Conservation (phyloP, 345 rosid genomes). For the Gossypium bickii region DNA sequence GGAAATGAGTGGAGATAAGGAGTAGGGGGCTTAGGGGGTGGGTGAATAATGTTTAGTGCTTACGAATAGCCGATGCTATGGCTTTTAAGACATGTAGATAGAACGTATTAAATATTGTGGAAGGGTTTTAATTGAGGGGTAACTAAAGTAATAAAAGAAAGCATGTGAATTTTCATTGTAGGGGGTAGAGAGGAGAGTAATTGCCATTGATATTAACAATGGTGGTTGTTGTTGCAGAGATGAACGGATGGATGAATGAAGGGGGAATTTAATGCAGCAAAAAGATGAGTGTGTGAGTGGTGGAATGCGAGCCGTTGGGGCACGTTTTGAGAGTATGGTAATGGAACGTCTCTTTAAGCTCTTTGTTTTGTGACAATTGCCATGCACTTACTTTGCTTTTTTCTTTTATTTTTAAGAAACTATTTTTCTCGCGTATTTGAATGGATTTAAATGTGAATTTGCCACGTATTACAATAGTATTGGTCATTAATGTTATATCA, state of each 20-base stretch:
- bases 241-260: slow-evolving; percentile 16
- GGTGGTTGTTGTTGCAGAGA: background rate
- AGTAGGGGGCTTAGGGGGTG: too few relatives aligned
- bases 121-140: slow-evolving; percentile 14
- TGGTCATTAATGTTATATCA: accelerated
- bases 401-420: too few relatives aligned
- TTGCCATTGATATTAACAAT: background rate
- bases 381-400: slow-evolving; percentile 1
- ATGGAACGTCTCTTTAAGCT: background rate
- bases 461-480: accelerated
- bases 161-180: slow-evolving; percentile 26
- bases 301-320: slow-evolving; percentile 25
- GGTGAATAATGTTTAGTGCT: background rate
- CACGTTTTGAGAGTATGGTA: slow-evolving; percentile 9
- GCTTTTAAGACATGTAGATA: background rate
- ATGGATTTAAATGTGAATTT: too few relatives aligned
- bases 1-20: too few relatives aligned
- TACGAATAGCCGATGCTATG: slow-evolving; percentile 17
- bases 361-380: background rate
- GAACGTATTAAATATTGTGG: background rate
- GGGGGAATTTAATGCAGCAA: slow-evolving; percentile 26
- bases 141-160: slow-evolving; percentile 35
- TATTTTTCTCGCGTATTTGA: too few relatives aligned
- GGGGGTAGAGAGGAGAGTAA: slow-evolving; percentile 19
- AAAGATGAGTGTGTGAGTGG: background rate